Percentiles rank a stretch among this genome's conserved stretches.
phyloP scores from a whole-genome alignment of 2,329 filamentous ascomycete species.

The Cytospora piceae region DNA sequence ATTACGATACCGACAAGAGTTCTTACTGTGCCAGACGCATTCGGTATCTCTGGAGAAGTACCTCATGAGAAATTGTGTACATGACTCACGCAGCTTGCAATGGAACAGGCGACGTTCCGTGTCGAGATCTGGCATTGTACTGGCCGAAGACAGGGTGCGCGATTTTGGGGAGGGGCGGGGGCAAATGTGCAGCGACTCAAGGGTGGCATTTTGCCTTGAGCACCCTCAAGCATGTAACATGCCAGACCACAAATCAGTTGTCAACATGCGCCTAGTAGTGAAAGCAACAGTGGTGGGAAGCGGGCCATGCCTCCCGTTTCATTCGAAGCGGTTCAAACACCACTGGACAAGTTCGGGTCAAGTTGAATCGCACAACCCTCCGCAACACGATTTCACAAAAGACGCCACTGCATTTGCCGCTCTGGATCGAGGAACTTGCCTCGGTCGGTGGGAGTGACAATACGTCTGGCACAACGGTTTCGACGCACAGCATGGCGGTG shows the following conservation, averaged over 20 bases:
- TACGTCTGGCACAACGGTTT: slow-evolving; percentile 64
- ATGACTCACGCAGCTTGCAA: not conserved
- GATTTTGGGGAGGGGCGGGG: slow-evolving; percentile 45
- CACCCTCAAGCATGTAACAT: slow-evolving; percentile 55
- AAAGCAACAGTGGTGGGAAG: slow-evolving; percentile 50
- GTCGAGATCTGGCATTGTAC: slow-evolving; percentile 67
- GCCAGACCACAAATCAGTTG: slow-evolving; percentile 62
- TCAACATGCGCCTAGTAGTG: slow-evolving; percentile 47
- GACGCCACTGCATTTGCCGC: slow-evolving; percentile 70
- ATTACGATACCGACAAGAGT: slow-evolving; percentile 57
- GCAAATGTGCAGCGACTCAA: not conserved
- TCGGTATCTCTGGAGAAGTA: slow-evolving; percentile 73
- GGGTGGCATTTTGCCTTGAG: not conserved
- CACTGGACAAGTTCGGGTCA: slow-evolving; percentile 72
- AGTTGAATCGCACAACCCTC: slow-evolving; percentile 60
- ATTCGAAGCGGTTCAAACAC: slow-evolving; percentile 54
- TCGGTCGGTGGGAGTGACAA: slow-evolving; percentile 66
- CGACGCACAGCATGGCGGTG: slow-evolving; percentile 72
- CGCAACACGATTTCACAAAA: slow-evolving; percentile 70
- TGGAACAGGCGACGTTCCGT: slow-evolving; percentile 55
- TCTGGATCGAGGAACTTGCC: slow-evolving; percentile 65
- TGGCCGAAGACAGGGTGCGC: slow-evolving; percentile 53
- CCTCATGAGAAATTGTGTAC: slow-evolving; percentile 61
- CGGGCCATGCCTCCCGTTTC: slow-evolving; percentile 51
- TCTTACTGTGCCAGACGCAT: slow-evolving; percentile 68